phyloP scores from a whole-genome alignment of 805 yeast genomes.

The Zygoascus flipseniorum region DNA sequence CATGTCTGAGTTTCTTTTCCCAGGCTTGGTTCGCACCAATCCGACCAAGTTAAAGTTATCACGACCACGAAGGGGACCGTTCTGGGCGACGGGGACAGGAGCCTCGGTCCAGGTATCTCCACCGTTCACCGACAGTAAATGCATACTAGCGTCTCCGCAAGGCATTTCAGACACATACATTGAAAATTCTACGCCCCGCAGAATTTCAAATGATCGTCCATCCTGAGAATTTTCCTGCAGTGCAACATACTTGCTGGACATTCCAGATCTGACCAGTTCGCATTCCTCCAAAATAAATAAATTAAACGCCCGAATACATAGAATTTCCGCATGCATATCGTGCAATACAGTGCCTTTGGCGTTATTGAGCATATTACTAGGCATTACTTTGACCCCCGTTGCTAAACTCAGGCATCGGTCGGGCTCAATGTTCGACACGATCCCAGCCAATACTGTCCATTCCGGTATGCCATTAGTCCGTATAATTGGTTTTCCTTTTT shows the following conservation, averaged over 20 bases:
- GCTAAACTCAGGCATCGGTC: conserved; percentile 40
- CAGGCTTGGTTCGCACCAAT: conserved; percentile 84
- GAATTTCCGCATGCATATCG: conserved; percentile 85
- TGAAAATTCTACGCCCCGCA: conserved; percentile 35
- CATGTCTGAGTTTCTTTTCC: conserved; percentile 66
- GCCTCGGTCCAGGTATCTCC: conserved; percentile 15
- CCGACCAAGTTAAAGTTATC: conserved; percentile 50
- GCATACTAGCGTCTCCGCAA: conserved; percentile 85
- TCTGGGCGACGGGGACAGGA: conserved; percentile 6
- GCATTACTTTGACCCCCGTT: conserved; percentile 78
- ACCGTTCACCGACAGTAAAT: conserved; percentile 21
- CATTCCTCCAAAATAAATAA: conserved; percentile 46
- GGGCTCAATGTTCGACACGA: conserved; percentile 34
- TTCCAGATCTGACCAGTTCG: conserved; percentile 13
- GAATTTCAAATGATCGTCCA: not conserved
- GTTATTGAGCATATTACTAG: conserved; percentile 40
- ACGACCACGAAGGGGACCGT: conserved; percentile 48
- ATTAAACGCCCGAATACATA: conserved; percentile 66
- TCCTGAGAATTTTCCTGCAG: not conserved
- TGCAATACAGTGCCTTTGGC: conserved; percentile 61
- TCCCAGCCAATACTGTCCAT: conserved; percentile 78
- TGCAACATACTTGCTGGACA: not conserved
- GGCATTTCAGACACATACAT: conserved; percentile 70
- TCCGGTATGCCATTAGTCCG: conserved; percentile 62
- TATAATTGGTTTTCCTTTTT: conserved; percentile 47